Conservation (phyloP, 1,139 yeast species). For the Yamadazyma aaseri region DNA sequence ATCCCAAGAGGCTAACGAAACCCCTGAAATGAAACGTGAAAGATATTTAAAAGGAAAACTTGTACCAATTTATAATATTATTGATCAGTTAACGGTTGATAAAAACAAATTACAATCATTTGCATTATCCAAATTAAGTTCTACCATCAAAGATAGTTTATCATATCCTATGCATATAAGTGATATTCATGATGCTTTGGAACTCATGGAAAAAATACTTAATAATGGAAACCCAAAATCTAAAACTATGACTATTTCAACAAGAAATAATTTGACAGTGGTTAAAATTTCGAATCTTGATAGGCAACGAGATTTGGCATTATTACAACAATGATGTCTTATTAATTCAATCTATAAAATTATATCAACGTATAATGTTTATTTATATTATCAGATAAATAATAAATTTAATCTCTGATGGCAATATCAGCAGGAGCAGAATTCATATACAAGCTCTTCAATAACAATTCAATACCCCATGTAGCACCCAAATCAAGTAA, state of each 20-base stretch:
- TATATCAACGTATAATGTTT: conserved; percentile 1
- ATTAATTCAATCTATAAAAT: conserved; percentile 3
- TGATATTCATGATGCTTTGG: conserved; percentile 32
- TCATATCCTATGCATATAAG: conserved; percentile 29
- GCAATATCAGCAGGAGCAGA: conserved; percentile 93
- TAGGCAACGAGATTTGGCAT: conserved; percentile 26
- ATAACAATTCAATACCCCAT: conserved; percentile 74
- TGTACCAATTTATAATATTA: conserved; percentile 34
- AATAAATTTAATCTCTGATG: conserved; percentile 26
- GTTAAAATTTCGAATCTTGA: conserved; percentile 27
- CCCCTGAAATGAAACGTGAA: conserved; percentile 37
- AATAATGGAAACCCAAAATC: conserved; percentile 6
- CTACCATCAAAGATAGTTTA: conserved; percentile 35
- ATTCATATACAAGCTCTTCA: conserved; percentile 87
- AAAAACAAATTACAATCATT: conserved; percentile 17
- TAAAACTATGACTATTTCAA: conserved; percentile 15
- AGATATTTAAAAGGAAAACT: conserved; percentile 42
- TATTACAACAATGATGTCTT: conserved; percentile 9
- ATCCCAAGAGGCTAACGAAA: conserved; percentile 13
- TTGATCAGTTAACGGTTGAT: conserved; percentile 29
- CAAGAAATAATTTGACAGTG: conserved; percentile 25
- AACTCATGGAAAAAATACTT: conserved; percentile 19
- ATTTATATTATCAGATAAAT: conserved; percentile 1
- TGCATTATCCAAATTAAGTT: conserved; percentile 25
- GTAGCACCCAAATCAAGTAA: conserved; percentile 74